Conservation (phyloP, 305 asterid species). For the Fraxinus dipetala region DNA sequence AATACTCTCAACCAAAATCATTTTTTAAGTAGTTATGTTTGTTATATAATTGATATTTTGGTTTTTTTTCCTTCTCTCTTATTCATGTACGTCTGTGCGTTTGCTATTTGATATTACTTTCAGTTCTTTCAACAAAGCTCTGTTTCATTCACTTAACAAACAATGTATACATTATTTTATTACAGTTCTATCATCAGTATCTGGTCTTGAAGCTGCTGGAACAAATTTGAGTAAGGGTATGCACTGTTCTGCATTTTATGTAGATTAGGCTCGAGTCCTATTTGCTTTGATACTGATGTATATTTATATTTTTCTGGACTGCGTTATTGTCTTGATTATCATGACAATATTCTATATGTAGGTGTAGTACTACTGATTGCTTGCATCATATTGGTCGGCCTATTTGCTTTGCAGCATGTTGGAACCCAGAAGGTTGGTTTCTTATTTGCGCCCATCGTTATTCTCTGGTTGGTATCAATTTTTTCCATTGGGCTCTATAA, state of each 20-base stretch:
- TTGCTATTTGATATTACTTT: no score
- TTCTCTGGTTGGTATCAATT: slow-evolving; percentile 80
- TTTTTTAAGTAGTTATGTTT: not conserved
- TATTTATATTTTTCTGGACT: slow-evolving; percentile 7
- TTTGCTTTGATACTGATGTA: not conserved
- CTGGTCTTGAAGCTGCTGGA: slow-evolving; percentile 61
- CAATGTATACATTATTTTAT: slow-evolving; percentile 13
- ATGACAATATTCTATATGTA: slow-evolving; percentile 29
- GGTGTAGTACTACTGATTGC: slow-evolving; percentile 63
- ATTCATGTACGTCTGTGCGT: slow-evolving; percentile 1
- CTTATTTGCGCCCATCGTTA: slow-evolving; percentile 87
- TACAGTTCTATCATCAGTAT: slow-evolving; percentile 70
- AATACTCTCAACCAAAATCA: slow-evolving; percentile 2
- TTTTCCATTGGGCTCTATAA: slow-evolving; percentile 74
- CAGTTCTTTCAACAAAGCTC: not conserved
- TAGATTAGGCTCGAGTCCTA: slow-evolving; percentile 1
- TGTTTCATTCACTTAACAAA: slow-evolving; percentile 1
- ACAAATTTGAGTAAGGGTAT: slow-evolving; percentile 44
- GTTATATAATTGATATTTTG: not conserved
- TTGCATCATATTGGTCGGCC: slow-evolving; percentile 78
- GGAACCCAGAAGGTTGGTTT: slow-evolving; percentile 92
- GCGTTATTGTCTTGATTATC: slow-evolving; percentile 23
- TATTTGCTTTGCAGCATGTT: slow-evolving; percentile 90
- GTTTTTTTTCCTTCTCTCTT: not conserved
- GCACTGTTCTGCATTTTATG: slow-evolving; percentile 17